These are phyloP conservation scores for Colletotrichum coccodes DNA, from an alignment of 2,329 filamentous ascomycete species.

Conservation along the genomic window DNA sequence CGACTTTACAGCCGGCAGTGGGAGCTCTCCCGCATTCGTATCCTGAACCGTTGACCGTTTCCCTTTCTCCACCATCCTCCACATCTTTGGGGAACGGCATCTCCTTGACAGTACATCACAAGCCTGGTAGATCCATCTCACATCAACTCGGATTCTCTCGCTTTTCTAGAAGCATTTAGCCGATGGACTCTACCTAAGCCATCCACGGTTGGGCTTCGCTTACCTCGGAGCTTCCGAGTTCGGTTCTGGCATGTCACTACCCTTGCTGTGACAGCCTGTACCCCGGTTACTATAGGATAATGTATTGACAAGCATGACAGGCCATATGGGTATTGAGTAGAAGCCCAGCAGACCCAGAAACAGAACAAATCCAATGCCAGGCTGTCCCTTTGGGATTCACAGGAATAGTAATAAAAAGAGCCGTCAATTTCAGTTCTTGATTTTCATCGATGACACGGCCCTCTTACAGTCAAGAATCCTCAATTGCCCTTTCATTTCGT, in stretches of 20 bases:
- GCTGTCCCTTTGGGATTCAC: too few species aligned
- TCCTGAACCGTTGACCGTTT: background rate
- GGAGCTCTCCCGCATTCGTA: background rate
- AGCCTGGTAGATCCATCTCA: background rate
- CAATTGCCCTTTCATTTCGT: background rate
- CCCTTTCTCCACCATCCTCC: background rate
- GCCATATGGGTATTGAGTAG: too few species aligned
- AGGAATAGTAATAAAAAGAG: background rate
- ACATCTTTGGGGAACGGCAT: background rate
- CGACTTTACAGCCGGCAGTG: too few species aligned
- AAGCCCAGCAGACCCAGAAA: too few species aligned
- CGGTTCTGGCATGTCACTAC: background rate
- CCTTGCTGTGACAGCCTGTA: background rate
- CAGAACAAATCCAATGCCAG: too few species aligned
- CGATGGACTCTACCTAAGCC: background rate
- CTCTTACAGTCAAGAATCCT: background rate
- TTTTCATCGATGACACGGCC: background rate
- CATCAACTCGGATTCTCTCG: background rate
- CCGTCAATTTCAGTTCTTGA: background rate
- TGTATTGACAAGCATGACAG: background rate
- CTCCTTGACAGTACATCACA: background rate
- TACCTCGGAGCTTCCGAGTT: constrained; percentile 1
- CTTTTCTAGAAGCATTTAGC: background rate
- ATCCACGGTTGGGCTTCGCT: background rate
- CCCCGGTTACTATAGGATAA: background rate